Percentiles rank a stretch among this genome's conserved stretches.
These are phyloP conservation scores for Aspergillus kassunensis DNA, from an alignment of 495 filamentous ascomycete genomes.

Conservation along the genomic window DNA sequence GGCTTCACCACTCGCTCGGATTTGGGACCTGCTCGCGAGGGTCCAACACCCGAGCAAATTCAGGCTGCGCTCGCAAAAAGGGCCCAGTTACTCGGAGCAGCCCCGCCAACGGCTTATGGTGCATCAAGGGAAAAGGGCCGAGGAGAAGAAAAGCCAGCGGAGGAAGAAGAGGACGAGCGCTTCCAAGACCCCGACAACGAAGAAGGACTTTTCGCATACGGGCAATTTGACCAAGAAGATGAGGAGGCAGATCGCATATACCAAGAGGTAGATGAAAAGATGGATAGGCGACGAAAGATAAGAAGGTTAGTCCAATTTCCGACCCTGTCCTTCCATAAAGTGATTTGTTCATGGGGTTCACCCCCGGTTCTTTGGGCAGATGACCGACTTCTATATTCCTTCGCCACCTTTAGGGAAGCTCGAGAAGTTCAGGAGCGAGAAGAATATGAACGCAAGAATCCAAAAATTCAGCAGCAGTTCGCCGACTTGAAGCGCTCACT, in stretches of 20 bases:
- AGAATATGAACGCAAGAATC: conserved; percentile 94
- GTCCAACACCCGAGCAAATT: conserved; percentile 96
- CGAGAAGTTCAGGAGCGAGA: conserved; percentile 86
- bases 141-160: conserved; percentile 59
- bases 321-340: conserved; percentile 26
- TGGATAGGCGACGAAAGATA: conserved; percentile 79
- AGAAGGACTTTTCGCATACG: conserved; percentile 88
- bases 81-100: conserved; percentile 76
- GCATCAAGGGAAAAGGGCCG: conserved; percentile 64
- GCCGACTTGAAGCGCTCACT: conserved; percentile 91
- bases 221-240: conserved; percentile 91
- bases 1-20: conserved; percentile 98
- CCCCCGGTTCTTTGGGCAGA: conserved; percentile 61
- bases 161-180: conserved; percentile 77
- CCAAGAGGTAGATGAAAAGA: conserved; percentile 90
- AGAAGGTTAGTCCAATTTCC: conserved; percentile 77
- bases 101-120: conserved; percentile 77
- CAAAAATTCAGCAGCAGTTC: conserved; percentile 98
- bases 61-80: conserved; percentile 93
- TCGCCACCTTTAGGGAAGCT: conserved; percentile 79
- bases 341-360: conserved; percentile 67
- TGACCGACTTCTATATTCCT: conserved; percentile 75
- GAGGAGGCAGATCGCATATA: conserved; percentile 97
- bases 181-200: conserved; percentile 98
- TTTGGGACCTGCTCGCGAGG: conserved; percentile 92